Base-by-base conservation (phyloP, 2,329 filamentous ascomycete species). In the Fusarium luffae region DNA sequence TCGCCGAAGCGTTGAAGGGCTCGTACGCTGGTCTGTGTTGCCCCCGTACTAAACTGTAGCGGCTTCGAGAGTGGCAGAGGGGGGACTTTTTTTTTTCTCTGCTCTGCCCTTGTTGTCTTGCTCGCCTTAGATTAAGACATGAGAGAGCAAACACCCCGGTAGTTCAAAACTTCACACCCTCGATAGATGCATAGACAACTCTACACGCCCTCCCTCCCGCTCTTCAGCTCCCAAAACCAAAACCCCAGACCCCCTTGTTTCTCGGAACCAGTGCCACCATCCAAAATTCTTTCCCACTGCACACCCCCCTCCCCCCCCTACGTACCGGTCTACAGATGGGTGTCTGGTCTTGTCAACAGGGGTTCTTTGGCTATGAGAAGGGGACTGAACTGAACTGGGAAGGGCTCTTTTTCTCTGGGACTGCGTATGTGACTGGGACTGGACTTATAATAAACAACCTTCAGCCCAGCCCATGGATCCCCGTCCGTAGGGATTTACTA, bases 1-100 rank as follows among this genome's bases (percentile, higher is more conserved):
- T 63, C 68, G 72, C 70, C 72, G 72, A 73, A 70, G 63, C 42
- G 61, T 61, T 63, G 54, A 74, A 51, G 70, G 63, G 72, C 68
- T 73, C 70, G 70, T 63, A 70, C 42, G 61, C 32, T 74, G 72
- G 72, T 72, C 72, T 74, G 72, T 74, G 72, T 74, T 34, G 57
- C 68, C 64, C 61, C 69, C 54, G 49, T 64, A 57, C 60, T 59
- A 63, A 54, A 63, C 41, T 48, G 23, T 63, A 59, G 51, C 44
- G 52, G 46, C 47, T 13, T 47, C 18, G 47, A 40, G 61, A 47
- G 37, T 23, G 28, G 28, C 5, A 30, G 28, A 30, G 48, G 41
- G 41, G 43, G 46, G n/a, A 19, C 46, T 19, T 43, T 21, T 43
- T 37, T 37, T 37, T 37, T 37, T 37, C 30, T 13, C 16, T 21